These are phyloP conservation scores for Cornus kousa DNA, from an alignment of 148 eudicot genomes.

Conservation along the genomic window DNA sequence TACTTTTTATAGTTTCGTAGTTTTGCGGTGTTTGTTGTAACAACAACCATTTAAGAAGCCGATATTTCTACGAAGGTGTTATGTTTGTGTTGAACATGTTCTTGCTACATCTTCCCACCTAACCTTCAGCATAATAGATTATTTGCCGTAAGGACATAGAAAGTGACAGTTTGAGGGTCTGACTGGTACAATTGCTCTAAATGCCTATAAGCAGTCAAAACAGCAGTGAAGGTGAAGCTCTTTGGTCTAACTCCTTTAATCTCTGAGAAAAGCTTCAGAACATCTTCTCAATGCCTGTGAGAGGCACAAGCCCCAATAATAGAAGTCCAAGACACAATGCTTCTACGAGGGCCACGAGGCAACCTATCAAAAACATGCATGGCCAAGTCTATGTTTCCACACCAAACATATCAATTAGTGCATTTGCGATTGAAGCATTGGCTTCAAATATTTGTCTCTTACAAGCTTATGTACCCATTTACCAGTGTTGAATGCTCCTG, in stretches of 20 bases:
- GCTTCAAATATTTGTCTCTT: slow-evolving; percentile 24
- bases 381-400: slow-evolving; percentile 23
- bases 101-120: slow-evolving; percentile 32
- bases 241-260: slow-evolving; percentile 30
- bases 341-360: slow-evolving; percentile 13
- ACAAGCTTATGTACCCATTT: slow-evolving; percentile 25
- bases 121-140: slow-evolving; percentile 26
- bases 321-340: slow-evolving; percentile 28
- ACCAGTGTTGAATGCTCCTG: slow-evolving; percentile 21
- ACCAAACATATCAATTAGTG: slow-evolving; percentile 24
- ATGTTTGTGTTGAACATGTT: background rate
- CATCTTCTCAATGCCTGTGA: slow-evolving; percentile 26
- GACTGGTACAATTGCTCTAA: background rate
- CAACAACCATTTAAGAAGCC: no score
- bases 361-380: slow-evolving; percentile 17
- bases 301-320: slow-evolving; percentile 33
- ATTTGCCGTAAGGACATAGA: slow-evolving; percentile 17
- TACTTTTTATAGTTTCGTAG: no score
- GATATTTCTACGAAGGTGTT: no score
- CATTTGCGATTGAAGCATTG: slow-evolving; percentile 22
- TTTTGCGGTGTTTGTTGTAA: no score
- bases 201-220: slow-evolving; percentile 36
- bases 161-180: slow-evolving; percentile 10
- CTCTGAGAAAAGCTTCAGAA: slow-evolving; percentile 18
- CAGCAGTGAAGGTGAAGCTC: slow-evolving; percentile 27